Evolutionary conservation across 2,329 filamentous ascomycete genomes (phyloP), one percentile per base, ranked within the genome.

Genomic region (Pseudogymnoascus sp.): DNA sequence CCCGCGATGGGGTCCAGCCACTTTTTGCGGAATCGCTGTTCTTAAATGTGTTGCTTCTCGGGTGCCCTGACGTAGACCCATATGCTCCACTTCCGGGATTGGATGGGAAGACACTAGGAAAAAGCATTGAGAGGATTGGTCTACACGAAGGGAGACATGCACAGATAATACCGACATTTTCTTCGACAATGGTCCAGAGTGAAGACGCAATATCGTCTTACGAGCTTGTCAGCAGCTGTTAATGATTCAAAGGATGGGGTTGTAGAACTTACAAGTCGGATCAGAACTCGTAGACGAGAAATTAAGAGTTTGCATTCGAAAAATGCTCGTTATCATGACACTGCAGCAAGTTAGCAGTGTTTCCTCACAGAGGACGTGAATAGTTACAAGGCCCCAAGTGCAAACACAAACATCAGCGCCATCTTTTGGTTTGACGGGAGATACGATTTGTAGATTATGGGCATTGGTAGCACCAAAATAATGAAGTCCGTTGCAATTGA

Each of bases 331-430:
- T 12, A 67, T 60, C 36, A 68, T 67, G 28, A 70, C 69, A 59
- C 71, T 72, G 38, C 30, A 41, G n/a, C 2, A 60, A 61, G 57
- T 36, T 1, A 60, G 28, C 20, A 28, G 4, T 59, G 20, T 30
- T 14, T 9, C n/a, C 20, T 18, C 14, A 20, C 0, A 3, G 3
- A 20, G 18, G 9, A 4, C 20, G 4, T 30, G 37, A 6, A 59
- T 28, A 11, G 68, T 66, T 64, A 75, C 73, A 71, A 76, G 67
- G 50, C 66, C 33, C 66, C 76, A 62, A 73, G 65, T 22, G 71
- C 74, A 70, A 73, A 74, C 57, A 71, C 73, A 63, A 60, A 68
- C 66, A 68, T 73, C 37, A 86, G 74, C 0, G 79, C 81, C 12
- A 80, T 68, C 60, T 82, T 81, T 61, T 82, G 63, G 25, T 62